These are phyloP conservation scores for Metschnikowia santaceciliae DNA, from an alignment of 805 yeast genomes.

Conservation along the genomic window DNA sequence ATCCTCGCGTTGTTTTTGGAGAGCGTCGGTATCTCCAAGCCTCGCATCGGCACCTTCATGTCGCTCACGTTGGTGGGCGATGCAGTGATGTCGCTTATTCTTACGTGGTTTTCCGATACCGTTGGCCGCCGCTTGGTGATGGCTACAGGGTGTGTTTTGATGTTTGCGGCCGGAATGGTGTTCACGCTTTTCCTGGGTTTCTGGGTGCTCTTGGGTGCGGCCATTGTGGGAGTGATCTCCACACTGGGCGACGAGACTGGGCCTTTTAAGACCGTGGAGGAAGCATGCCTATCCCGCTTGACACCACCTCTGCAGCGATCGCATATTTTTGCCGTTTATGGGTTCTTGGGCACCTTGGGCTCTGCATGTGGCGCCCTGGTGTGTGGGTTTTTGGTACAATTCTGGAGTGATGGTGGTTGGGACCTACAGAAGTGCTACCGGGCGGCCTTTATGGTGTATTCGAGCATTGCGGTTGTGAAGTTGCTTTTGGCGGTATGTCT, in stretches of 20 bases:
- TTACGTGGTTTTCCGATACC: slow-evolving; percentile 74
- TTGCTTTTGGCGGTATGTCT: slow-evolving; percentile 47
- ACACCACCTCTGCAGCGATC: slow-evolving; percentile 64
- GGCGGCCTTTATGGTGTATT: slow-evolving; percentile 52
- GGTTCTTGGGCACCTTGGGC: slow-evolving; percentile 65
- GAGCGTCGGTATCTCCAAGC: slow-evolving; percentile 50
- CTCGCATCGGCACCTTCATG: slow-evolving; percentile 74
- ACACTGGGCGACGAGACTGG: slow-evolving; percentile 91
- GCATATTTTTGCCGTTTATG: slow-evolving; percentile 71
- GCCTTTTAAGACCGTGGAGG: slow-evolving; percentile 84
- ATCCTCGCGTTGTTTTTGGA: slow-evolving; percentile 65
- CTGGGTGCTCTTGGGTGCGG: slow-evolving; percentile 58
- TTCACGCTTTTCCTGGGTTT: slow-evolving; percentile 58
- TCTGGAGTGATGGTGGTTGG: slow-evolving; percentile 30
- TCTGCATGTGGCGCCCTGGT: slow-evolving; percentile 66
- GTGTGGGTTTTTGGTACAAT: slow-evolving; percentile 59
- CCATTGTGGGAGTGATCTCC: slow-evolving; percentile 80
- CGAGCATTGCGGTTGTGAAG: slow-evolving; percentile 51
- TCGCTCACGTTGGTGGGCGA: slow-evolving; percentile 78
- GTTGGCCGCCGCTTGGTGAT: slow-evolving; percentile 68
- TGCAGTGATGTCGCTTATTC: slow-evolving; percentile 59
- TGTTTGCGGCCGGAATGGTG: slow-evolving; percentile 62
- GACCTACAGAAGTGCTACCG: slow-evolving; percentile 47
- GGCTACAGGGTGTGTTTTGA: slow-evolving; percentile 58
- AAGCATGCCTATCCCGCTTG: slow-evolving; percentile 74